Evolutionary conservation across 305 asterid species (phyloP), one percentile per base, ranked within the genome.

Genomic region (Rubia tinctorum): DNA sequence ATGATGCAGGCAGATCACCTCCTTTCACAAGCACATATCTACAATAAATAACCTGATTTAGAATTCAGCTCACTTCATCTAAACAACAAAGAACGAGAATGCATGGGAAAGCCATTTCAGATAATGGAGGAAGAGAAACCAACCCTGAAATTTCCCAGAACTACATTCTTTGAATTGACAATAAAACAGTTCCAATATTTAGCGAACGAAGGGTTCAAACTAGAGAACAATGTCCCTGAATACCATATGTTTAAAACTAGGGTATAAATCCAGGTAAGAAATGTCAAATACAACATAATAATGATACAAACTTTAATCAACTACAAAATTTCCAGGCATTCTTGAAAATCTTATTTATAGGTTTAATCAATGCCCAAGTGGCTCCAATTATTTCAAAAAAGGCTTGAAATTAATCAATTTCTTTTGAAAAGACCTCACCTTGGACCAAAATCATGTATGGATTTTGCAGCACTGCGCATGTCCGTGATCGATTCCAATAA

Each of bases 21-120:
- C 99, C 99, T 86, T 95, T 95, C 73, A 95, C 97, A 40, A 95
- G 97, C 72, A 95, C 99, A 73, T 89, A 81, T 77, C 99, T 93
- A 89, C 78, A 83, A 84, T 51, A 67, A 73, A 74, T 43, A 68
- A 63, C 75, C 62, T 8, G 14, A 69, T 56, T 66, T 20, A 73
- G 60, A 60, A 71, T 25, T 66, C 37, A 40, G 34, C 47, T 61
- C 60, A 74, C 62, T 22, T 44, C 42, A 22, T 66, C 58, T 20
- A 3, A 13, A 25, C 10, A 67, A 37, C 25, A n/a, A 11, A 3
- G 25, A 7, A 34, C 49, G 30, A 45, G 0, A 71, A 68, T 13
- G 56, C 45, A 43, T 13, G 43, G 7, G 10, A 64, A 34, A 51
- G 44, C 49, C 27, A 51, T 34, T 30, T 17, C 43, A 0, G 64